Conservation (phyloP, 306 rosid species). For the Pterocarpus macrocarpus region DNA sequence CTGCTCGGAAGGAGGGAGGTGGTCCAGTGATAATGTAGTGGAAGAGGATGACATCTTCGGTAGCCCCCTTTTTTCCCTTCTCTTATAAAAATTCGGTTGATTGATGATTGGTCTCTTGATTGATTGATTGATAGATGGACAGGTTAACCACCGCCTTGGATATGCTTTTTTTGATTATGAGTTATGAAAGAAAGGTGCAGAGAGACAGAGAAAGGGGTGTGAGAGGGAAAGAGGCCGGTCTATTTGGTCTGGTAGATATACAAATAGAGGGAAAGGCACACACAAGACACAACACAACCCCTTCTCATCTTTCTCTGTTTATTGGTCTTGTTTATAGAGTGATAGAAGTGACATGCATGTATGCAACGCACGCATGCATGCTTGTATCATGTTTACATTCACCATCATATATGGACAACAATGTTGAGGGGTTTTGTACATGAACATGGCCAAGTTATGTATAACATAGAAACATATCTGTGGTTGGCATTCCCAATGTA, state of each 20-base stretch:
- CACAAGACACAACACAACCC: not conserved
- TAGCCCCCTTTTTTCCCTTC: constrained; percentile 48
- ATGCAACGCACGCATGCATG: constrained; percentile 21
- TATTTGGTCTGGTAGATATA: constrained; percentile 64
- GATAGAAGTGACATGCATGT: constrained; percentile 21
- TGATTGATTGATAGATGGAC: constrained; percentile 91
- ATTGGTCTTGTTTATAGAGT: constrained; percentile 50
- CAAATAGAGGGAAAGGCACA: constrained; percentile 45
- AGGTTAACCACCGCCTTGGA: constrained; percentile 98
- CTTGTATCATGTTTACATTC: not conserved
- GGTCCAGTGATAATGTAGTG: constrained; percentile 79
- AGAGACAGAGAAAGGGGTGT: constrained; percentile 46
- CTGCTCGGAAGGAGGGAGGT: constrained; percentile 91
- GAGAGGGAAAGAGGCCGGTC: constrained; percentile 50
- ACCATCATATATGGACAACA: not conserved
- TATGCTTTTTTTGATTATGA: constrained; percentile 87
- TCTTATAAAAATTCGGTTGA: not conserved
- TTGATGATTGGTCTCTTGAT: constrained; percentile 92
- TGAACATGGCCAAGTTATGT: constrained; percentile 39
- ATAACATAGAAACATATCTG: constrained; percentile 41
- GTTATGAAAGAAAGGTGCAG: constrained; percentile 72
- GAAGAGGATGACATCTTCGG: constrained; percentile 84
- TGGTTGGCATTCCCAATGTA: constrained; percentile 76
- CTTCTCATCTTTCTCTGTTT: constrained; percentile 37
- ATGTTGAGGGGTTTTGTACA: constrained; percentile 35